phyloP scores from a whole-genome alignment of 2,329 filamentous ascomycete genomes.

The Trichoderma koningii region DNA sequence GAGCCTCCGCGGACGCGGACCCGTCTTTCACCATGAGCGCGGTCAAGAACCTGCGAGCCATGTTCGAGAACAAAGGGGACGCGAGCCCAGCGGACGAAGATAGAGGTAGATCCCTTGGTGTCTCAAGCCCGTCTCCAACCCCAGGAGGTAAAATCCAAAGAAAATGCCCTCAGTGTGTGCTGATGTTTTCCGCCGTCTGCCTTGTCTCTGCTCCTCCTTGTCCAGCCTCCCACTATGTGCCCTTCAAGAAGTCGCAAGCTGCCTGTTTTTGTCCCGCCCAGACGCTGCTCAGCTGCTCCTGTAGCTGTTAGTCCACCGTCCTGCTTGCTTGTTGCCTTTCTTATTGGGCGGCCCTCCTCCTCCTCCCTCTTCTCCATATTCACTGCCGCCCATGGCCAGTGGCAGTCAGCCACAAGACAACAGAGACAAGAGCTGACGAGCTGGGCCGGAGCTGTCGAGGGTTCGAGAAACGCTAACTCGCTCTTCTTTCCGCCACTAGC shows the following conservation, averaged over 20 bases:
- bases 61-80: constrained; percentile 74
- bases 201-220: constrained; percentile 39
- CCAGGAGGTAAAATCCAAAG: constrained; percentile 29
- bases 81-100: constrained; percentile 65
- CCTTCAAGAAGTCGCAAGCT: constrained; percentile 13
- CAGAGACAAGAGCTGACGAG: no score
- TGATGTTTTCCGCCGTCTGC: constrained; percentile 15
- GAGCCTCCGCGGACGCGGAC: constrained; percentile 28
- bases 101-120: constrained; percentile 68
- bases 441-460: no score
- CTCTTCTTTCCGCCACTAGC: constrained; percentile 34
- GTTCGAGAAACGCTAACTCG: constrained; percentile 29
- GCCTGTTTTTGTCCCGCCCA: constrained; percentile 23
- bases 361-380: constrained; percentile 1
- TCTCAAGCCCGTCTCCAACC: constrained; percentile 39
- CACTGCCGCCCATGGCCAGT: neutral
- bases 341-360: no score
- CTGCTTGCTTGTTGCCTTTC: neutral
- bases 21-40: constrained; percentile 59
- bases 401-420: neutral
- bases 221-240: constrained; percentile 53
- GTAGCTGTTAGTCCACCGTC: constrained; percentile 21
- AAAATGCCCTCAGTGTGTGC: constrained; percentile 29
- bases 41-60: constrained; percentile 74
- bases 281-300: constrained; percentile 24